Evolutionary conservation across 2,329 filamentous ascomycete genomes (phyloP), one percentile per base, ranked within the genome.

Genomic region (Colletotrichum orchidophilum): DNA sequence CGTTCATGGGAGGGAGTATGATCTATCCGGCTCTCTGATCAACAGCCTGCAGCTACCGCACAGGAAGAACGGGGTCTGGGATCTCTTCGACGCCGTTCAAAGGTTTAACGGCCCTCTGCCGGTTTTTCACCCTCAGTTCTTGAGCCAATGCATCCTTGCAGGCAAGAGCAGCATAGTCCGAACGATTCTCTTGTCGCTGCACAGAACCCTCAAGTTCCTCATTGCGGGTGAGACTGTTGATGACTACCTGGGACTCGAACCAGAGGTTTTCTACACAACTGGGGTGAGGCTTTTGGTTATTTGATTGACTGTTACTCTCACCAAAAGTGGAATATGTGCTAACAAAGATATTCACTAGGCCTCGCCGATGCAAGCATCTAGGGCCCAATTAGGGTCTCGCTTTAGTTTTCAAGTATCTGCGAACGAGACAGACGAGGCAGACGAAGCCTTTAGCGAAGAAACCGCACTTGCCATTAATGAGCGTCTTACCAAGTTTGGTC

Each of bases 121-220:
- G 0, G 87, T 97, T 2, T 99, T 97, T 76, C 96, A 99, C 76
- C 96, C 96, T 0, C 94, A 97, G 77, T 94, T 97, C 70, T 82
- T 98, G 29, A 93, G 93, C 63, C 94, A 98, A 79, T 96, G 93
- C 76, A 94, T 97, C 46, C 85, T 97, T 29, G 88, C 91, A 24
- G 96, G 95, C 1, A 97, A 97, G 78, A 87, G 88, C 39, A 79
- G 82, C 3, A 80, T 94, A 6, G 94, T 96, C 2, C 92, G 94
- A 74, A 86, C 86, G 11, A 90, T 97, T 11, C 81, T 98, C 31
- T 84, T 93, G 62, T 89, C 89, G 6, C 83, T 99, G 26, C 87
- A 95, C 76, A 90, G 91, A 75, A 92, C 90, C 15, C 83, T 99
- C 61, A 97, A 95, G 77, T 97, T 94, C 75, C 94, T 93, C 80